A percentile compares a stretch with the other conserved stretches of the same genome.
These are phyloP conservation scores for Spathaspora sp. DNA, from an alignment of 1,139 yeast species.

Conservation along the genomic window DNA sequence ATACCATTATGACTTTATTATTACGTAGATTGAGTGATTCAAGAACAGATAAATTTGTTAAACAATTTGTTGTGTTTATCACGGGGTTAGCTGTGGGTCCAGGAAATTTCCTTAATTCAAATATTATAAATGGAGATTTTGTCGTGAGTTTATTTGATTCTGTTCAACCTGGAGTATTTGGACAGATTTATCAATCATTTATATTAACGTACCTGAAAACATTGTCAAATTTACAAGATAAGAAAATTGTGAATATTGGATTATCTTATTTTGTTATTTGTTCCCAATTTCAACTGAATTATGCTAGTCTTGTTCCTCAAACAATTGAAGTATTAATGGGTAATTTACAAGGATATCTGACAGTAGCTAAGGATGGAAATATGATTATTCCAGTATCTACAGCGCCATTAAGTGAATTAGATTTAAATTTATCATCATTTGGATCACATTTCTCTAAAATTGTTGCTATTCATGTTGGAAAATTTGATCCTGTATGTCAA, in stretches of 20 bases:
- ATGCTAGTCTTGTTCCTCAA: constrained; percentile 43
- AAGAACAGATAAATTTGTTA: constrained; percentile 78
- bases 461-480: constrained; percentile 56
- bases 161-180: constrained; percentile 65
- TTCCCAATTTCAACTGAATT: constrained; percentile 27
- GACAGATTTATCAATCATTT: constrained; percentile 61
- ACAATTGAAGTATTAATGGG: constrained; percentile 54
- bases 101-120: constrained; percentile 21
- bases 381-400: neutral
- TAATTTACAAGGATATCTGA: constrained; percentile 41
- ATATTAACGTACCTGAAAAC: constrained; percentile 66
- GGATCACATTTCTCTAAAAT: constrained; percentile 83
- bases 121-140: constrained; percentile 46
- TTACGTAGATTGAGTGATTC: constrained; percentile 79
- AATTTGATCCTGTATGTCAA: constrained; percentile 67
- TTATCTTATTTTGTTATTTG: constrained; percentile 49
- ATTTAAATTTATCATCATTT: constrained; percentile 66
- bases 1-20: constrained; percentile 72
- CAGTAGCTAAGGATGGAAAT: constrained; percentile 22
- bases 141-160: constrained; percentile 57
- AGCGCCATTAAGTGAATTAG: constrained; percentile 49
- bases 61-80: constrained; percentile 68
- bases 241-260: constrained; percentile 76
- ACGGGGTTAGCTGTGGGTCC: constrained; percentile 50
- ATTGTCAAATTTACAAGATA: constrained; percentile 68